Conservation (phyloP, 129 eudicot species). For the Arctium minus region DNA sequence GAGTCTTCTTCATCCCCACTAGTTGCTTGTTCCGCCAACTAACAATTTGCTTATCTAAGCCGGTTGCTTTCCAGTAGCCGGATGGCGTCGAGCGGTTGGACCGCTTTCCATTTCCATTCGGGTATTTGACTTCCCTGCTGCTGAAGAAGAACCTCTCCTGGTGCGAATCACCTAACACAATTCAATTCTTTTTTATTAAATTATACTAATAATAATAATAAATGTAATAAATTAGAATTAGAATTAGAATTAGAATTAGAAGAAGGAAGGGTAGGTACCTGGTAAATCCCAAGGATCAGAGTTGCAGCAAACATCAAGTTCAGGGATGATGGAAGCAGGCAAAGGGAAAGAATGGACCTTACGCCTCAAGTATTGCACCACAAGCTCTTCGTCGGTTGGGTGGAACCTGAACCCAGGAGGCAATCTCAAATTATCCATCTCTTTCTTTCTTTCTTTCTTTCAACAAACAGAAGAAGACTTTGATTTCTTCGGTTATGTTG, state of each 20-base stretch:
- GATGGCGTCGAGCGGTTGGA: conserved; percentile 31
- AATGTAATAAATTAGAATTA: no score
- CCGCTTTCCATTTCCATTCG: conserved; percentile 25
- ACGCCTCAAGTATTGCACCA: conserved; percentile 39
- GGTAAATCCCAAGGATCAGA: conserved; percentile 42
- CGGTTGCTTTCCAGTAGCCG: conserved; percentile 23
- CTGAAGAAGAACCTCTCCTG: conserved; percentile 36
- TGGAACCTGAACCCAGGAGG: conserved; percentile 65
- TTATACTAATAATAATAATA: no score
- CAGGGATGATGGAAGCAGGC: conserved; percentile 45
- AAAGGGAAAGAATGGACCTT: conserved; percentile 38
- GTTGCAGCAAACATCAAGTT: conserved; percentile 32
- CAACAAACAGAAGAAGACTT: no score
- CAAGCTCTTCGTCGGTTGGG: conserved; percentile 49
- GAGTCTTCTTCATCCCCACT: conserved; percentile 31
- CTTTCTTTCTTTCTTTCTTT: no score
- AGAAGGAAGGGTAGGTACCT: conserved; percentile 5
- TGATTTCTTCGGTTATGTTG: no score
- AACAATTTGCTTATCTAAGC: conserved; percentile 17
- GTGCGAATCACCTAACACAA: conserved; percentile 12
- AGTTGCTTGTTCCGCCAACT: conserved; percentile 9
- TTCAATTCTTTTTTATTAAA: no score
- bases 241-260: background rate
- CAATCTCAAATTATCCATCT: conserved; percentile 62
- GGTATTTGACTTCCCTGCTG: conserved; percentile 28